Percentiles rank a stretch among this genome's conserved stretches.
These are phyloP conservation scores for Pleurotus djamor DNA, from an alignment of 768 basidiomycete species.

Conservation along the genomic window DNA sequence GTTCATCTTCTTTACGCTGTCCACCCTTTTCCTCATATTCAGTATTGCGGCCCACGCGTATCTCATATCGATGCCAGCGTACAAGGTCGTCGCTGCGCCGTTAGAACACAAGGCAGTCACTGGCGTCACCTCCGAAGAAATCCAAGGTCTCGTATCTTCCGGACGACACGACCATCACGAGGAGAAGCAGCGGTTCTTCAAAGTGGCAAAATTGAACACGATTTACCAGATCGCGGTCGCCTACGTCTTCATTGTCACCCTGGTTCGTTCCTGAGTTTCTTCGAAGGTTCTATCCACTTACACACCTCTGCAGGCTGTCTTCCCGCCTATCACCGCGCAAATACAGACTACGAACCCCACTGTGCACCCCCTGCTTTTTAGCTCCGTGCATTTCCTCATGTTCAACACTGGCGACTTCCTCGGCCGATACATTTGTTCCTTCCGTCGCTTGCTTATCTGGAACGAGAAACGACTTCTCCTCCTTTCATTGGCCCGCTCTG, in stretches of 20 bases:
- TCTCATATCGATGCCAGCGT: slow-evolving; percentile 58
- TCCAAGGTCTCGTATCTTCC: slow-evolving; percentile 32
- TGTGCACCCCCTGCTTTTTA: slow-evolving; percentile 83
- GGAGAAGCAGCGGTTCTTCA: slow-evolving; percentile 41
- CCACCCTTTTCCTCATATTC: slow-evolving; percentile 60
- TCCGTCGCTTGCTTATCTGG: slow-evolving; percentile 67
- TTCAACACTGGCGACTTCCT: slow-evolving; percentile 73
- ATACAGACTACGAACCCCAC: slow-evolving; percentile 63
- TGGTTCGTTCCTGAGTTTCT: slow-evolving; percentile 46
- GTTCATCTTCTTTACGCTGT: slow-evolving; percentile 70
- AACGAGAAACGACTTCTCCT: slow-evolving; percentile 58
- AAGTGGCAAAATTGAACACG: slow-evolving; percentile 62
- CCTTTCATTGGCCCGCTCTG: slow-evolving; percentile 65
- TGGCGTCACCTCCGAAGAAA: slow-evolving; percentile 24
- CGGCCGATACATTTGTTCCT: slow-evolving; percentile 68
- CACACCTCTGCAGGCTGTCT: slow-evolving; percentile 61
- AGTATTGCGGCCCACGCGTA: slow-evolving; percentile 53
- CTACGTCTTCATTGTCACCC: slow-evolving; percentile 75
- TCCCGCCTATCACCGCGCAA: slow-evolving; percentile 81
- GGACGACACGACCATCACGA: slow-evolving; percentile 20
- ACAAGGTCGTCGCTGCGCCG: slow-evolving; percentile 49
- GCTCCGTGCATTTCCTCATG: slow-evolving; percentile 70
- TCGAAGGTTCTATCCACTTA: neutral
- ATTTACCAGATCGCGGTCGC: slow-evolving; percentile 71
- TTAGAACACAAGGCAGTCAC: slow-evolving; percentile 35